Base-by-base conservation (phyloP, 805 yeast genomes). In the Wickerhamomyces pijperi region DNA sequence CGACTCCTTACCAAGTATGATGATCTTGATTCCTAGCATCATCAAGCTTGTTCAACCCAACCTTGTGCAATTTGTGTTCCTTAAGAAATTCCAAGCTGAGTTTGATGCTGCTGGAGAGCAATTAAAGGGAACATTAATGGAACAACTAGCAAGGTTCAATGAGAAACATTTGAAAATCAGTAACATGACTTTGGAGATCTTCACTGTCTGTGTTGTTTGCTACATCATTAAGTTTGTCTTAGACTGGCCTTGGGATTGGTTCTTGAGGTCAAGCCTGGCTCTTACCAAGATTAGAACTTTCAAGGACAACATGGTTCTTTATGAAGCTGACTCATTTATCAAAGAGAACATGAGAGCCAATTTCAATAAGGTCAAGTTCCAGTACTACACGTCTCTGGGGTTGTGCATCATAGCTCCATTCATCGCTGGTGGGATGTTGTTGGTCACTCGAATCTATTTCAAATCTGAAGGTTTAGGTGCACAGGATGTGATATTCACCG, bases 171-270 rank as follows among this genome's bases (percentile, higher is more conserved):
- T 36, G 28, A 43, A 46, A 13, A 46, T 49, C 5, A 43, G 50
- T 1, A 33, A 37, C 17, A 39, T 62, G 6, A 39, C 61, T 15
- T 58, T 63, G 19, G 67, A 63, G 42, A 39, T 53, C 1, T 47
- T 64, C 17, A 54, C 60, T 5, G 49, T 65, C 3, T 19, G 58
- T 7, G 32, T 61, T n/a, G 50, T 63, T 1, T 53, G 64, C 19
- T 60, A 64, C 60, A 47, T 55, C 2, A 49, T 64, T 13, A 55
- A 56, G 38, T 59, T 59, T 28, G 37, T 59, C 0, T 47, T 59
- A 14, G 68, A 64, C 35, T 64, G 68, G 69, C 69, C 69, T 0
- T 64, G 67, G 65, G 46, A 47, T n/a, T 64, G 68, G 69, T 46
- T 56, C 15, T 37, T 43, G 5, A 59, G 55, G 33, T 49, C 64